These are phyloP conservation scores for Firmiana major DNA, from an alignment of 345 rosid species.

Conservation along the genomic window DNA sequence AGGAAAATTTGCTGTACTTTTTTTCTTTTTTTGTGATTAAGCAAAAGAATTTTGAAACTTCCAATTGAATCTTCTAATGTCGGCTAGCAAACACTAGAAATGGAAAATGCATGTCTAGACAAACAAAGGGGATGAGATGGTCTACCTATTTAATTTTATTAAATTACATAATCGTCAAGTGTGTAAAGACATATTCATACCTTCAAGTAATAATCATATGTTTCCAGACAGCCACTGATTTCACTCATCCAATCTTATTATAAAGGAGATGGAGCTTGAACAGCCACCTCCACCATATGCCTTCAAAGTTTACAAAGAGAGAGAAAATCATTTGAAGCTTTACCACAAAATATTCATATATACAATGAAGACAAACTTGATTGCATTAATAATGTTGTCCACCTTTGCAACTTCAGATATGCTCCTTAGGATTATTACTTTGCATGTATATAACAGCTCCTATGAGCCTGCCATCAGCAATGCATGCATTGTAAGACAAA, in stretches of 20 bases:
- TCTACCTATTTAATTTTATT: background rate
- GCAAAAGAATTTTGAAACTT: background rate
- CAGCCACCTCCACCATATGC: constrained; percentile 92
- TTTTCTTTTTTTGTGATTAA: background rate
- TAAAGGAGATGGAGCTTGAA: constrained; percentile 68
- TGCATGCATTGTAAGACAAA: background rate
- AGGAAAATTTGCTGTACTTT: background rate
- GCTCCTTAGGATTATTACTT: constrained; percentile 62
- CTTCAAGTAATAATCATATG: constrained; percentile 20
- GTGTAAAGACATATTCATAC: background rate
- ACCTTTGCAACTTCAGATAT: constrained; percentile 88
- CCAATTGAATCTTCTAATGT: background rate
- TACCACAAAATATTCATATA: background rate
- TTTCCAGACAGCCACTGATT: constrained; percentile 57
- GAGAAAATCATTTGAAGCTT: background rate
- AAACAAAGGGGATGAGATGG: background rate
- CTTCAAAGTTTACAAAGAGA: constrained; percentile 36
- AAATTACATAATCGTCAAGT: background rate
- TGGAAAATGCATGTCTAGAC: background rate
- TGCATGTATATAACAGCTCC: constrained; percentile 74
- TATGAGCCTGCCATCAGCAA: constrained; percentile 54
- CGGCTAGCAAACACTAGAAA: background rate
- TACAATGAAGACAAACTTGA: background rate
- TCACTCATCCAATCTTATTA: constrained; percentile 86
- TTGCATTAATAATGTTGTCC: constrained; percentile 11